A percentile compares a stretch with the other conserved stretches of the same genome.
These are phyloP conservation scores for Gliomastix tumulicola DNA, from an alignment of 2,329 filamentous ascomycete genomes.

Conservation along the genomic window DNA sequence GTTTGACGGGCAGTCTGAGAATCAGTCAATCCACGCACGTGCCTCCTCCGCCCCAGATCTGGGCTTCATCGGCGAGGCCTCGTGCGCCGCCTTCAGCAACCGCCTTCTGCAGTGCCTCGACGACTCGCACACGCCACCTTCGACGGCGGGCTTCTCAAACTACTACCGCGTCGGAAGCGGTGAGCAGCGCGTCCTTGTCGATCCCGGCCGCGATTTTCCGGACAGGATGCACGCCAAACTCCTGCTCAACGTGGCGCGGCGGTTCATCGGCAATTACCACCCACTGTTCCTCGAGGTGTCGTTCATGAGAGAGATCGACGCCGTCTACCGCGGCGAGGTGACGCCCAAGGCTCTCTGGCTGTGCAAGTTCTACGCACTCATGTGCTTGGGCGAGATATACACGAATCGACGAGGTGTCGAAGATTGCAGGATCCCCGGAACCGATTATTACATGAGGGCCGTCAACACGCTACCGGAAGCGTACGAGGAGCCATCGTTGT, in stretches of 20 bases:
- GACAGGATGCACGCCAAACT: conserved; percentile 20
- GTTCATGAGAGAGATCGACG: conserved; percentile 26
- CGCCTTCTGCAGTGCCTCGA: conserved; percentile 17
- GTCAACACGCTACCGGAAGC: conserved; percentile 30
- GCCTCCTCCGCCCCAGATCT: conserved; percentile 10
- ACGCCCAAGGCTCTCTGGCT: conserved; percentile 20
- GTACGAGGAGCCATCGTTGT: conserved; percentile 32
- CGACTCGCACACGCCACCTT: conserved; percentile 14
- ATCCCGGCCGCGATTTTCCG: conserved; percentile 8
- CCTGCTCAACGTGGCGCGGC: conserved; percentile 15
- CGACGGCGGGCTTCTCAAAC: conserved; percentile 16
- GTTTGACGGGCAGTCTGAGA: conserved; percentile 13
- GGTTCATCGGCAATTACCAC: conserved; percentile 22
- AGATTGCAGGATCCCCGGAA: conserved; percentile 28
- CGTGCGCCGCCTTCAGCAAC: conserved; percentile 20
- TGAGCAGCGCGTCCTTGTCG: neutral
- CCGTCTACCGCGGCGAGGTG: conserved; percentile 22
- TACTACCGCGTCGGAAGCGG: conserved; percentile 10
- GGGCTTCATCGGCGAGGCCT: conserved; percentile 20
- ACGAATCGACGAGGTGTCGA: conserved; percentile 23
- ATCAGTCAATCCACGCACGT: conserved; percentile 7
- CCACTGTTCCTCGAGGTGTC: conserved; percentile 23
- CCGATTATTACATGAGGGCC: conserved; percentile 31
- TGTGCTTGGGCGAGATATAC: conserved; percentile 36
- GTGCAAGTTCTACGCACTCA: conserved; percentile 35